Percentiles rank a stretch among this genome's conserved stretches.
Evolutionary conservation across 1,284 basidiomycete species (phyloP).

Genomic region (Boletus sp.): DNA sequence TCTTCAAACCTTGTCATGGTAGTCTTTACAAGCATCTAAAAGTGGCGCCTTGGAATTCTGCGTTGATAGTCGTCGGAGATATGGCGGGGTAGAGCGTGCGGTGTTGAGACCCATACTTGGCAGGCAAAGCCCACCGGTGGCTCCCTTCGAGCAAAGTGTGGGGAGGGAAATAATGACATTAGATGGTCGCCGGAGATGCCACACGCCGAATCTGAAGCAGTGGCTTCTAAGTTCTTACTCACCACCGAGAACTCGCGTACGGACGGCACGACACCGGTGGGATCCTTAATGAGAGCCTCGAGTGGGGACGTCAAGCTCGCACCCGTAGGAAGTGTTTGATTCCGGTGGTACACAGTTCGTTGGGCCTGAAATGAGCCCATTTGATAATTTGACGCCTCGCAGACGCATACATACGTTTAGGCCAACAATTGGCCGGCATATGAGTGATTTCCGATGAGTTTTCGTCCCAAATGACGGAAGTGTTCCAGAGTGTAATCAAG

Average conservation of each 20-base stretch:
- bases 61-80: background rate
- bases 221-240: slow-evolving; percentile 7
- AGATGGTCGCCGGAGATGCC: slow-evolving; percentile 8
- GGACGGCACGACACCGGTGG: slow-evolving; percentile 11
- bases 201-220: slow-evolving; percentile 8
- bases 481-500: too few relatives aligned
- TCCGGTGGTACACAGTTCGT: too few relatives aligned
- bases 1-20: too few relatives aligned
- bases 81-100: background rate
- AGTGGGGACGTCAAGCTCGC: background rate
- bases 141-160: background rate
- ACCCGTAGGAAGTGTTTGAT: too few relatives aligned
- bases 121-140: too few relatives aligned
- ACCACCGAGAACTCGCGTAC: slow-evolving; percentile 3
- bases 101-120: background rate
- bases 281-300: too few relatives aligned
- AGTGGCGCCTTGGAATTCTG: background rate
- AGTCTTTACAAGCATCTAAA: too few relatives aligned
- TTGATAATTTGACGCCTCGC: too few relatives aligned
- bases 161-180: background rate
- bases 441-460: background rate
- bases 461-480: too few relatives aligned
- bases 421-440: background rate
- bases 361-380: background rate
- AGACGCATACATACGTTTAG: too few relatives aligned